Evolutionary conservation across 2,329 filamentous ascomycete species (phyloP).

Genomic region (Apiospora arundinis): DNA sequence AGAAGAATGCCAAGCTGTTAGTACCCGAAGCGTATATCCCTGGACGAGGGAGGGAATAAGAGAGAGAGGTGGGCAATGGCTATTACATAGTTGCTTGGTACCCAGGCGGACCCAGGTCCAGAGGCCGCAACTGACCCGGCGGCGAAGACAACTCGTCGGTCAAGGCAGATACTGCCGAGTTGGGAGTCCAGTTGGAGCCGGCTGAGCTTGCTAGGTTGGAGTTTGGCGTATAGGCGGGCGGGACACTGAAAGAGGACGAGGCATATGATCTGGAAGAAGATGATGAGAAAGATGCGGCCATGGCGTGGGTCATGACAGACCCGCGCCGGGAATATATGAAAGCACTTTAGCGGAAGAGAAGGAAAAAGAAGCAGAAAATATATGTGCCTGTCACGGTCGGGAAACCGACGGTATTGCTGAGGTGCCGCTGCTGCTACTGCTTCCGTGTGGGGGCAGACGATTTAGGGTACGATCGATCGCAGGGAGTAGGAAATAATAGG

Average conservation of each 20-base stretch:
- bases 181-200: conserved; percentile 54
- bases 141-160: conserved; percentile 48
- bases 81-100: conserved; percentile 61
- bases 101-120: conserved; percentile 59
- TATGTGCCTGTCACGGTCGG: neutral
- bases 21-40: neutral
- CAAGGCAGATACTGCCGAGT: conserved; percentile 52
- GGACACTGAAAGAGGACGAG: conserved; percentile 55
- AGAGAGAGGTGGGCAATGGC: conserved; percentile 14
- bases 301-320: conserved; percentile 15
- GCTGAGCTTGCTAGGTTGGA: conserved; percentile 50
- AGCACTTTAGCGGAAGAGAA: conserved; percentile 14
- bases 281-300: conserved; percentile 27
- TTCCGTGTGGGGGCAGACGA: conserved; percentile 8
- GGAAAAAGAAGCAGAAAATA: conserved; percentile 9
- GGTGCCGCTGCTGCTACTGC: neutral
- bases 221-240: conserved; percentile 47
- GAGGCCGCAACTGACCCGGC: conserved; percentile 49
- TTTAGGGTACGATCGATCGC: conserved; percentile 16
- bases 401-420: conserved; percentile 8
- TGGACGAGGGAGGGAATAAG: conserved; percentile 12
- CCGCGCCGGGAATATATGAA: conserved; percentile 9
- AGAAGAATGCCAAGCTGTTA: conserved; percentile 21
- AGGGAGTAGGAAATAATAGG: neutral
- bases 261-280: conserved; percentile 52